These are phyloP conservation scores for Globisporangium irregulare DNA, from an alignment of 352 stramenopile species.

Conservation along the genomic window DNA sequence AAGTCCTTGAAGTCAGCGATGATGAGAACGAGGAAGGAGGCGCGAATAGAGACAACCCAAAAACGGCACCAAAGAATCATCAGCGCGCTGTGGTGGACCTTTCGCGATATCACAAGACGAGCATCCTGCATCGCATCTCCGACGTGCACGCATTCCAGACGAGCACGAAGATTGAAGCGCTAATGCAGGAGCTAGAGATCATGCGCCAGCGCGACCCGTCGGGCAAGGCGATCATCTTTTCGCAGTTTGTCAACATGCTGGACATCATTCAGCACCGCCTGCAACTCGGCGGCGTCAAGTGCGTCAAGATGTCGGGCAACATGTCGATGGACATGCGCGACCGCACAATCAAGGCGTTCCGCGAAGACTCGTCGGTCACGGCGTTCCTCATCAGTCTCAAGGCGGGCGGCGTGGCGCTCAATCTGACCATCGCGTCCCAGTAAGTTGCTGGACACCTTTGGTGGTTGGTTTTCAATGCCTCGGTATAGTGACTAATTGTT, in stretches of 20 bases:
- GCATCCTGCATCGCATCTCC: constrained; percentile 61
- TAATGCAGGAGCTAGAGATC: constrained; percentile 95
- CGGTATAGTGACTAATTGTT: not conserved
- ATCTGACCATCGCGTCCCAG: constrained; percentile 97
- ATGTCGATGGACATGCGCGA: constrained; percentile 89
- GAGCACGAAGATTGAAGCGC: constrained; percentile 98
- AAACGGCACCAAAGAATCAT: constrained; percentile 12
- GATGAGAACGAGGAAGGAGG: constrained; percentile 17
- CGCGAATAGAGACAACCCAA: constrained; percentile 12
- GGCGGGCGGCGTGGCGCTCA: constrained; percentile 97
- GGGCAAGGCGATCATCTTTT: constrained; percentile 99
- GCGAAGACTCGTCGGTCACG: constrained; percentile 91
- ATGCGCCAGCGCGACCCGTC: constrained; percentile 93
- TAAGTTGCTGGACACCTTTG: constrained; percentile 28
- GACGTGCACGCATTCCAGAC: constrained; percentile 74
- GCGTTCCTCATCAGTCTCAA: constrained; percentile 99
- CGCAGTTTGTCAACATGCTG: constrained; percentile 99
- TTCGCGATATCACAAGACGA: constrained; percentile 68
- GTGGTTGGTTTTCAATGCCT: not conserved
- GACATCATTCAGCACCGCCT: constrained; percentile 97
- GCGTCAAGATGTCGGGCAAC: constrained; percentile 89
- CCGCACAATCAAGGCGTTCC: constrained; percentile 70
- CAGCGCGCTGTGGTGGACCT: constrained; percentile 36
- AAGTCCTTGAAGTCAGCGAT: constrained; percentile 14
- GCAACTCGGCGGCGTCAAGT: constrained; percentile 83